Evolutionary conservation across 2,329 filamentous ascomycete species (phyloP).

Genomic region (Leptosphaerulina australis): DNA sequence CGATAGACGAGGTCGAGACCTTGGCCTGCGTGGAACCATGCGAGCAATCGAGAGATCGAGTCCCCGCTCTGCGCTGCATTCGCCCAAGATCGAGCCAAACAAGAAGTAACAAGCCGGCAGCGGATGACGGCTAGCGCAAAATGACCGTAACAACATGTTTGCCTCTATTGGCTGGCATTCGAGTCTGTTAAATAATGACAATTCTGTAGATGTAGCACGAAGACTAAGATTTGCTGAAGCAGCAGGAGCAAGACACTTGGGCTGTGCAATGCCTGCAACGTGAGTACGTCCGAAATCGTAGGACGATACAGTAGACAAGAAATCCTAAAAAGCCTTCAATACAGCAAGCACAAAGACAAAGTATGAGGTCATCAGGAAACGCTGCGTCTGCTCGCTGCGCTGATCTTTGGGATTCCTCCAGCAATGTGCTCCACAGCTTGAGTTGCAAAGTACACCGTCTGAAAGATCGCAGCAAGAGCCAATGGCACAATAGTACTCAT

Average conservation of each 20-base stretch:
- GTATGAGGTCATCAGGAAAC: too few species aligned
- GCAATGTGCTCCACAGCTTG: too few species aligned
- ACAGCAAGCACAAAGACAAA: too few species aligned
- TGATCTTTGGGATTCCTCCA: too few species aligned
- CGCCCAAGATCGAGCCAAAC: constrained; percentile 15
- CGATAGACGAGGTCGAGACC: neutral
- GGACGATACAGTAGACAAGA: too few species aligned
- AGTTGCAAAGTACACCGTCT: too few species aligned
- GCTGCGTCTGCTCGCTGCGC: too few species aligned
- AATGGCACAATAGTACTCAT: too few species aligned
- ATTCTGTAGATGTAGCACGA: neutral
- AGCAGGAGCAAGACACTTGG: neutral
- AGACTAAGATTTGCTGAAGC: neutral
- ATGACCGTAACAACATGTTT: neutral
- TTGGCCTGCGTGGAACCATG: constrained; percentile 4
- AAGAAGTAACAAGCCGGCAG: constrained; percentile 1
- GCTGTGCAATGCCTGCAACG: too few species aligned
- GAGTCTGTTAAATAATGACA: neutral
- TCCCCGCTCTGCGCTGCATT: constrained; percentile 12
- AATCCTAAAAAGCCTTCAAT: too few species aligned
- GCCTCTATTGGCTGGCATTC: neutral
- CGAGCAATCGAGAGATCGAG: constrained; percentile 16
- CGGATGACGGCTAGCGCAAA: constrained; percentile 6
- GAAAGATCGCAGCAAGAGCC: too few species aligned
- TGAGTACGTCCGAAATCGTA: too few species aligned